phyloP scores from a whole-genome alignment of 1,139 yeast species.

The Candida dubliniensis region DNA sequence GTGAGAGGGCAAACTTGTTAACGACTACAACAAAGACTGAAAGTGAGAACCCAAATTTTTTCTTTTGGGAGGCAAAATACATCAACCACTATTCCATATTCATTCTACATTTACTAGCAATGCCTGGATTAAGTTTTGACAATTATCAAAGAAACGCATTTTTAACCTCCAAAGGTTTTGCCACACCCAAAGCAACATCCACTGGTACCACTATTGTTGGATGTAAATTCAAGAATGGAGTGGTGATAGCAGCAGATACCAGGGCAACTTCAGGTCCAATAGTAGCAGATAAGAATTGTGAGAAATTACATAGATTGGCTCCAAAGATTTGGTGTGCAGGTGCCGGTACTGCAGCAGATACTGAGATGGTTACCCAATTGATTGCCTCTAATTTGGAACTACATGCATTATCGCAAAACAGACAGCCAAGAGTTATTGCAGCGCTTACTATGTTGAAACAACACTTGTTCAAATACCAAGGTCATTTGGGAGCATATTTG shows the following conservation, averaged over 20 bases:
- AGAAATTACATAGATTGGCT: constrained; percentile 86
- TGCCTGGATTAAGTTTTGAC: constrained; percentile 93
- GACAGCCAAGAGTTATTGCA: constrained; percentile 91
- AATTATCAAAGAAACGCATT: constrained; percentile 85
- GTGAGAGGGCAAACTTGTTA: too few relatives aligned
- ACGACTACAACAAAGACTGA: too few relatives aligned
- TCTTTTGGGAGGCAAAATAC: not conserved
- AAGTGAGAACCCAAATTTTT: too few relatives aligned
- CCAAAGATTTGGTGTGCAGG: constrained; percentile 99
- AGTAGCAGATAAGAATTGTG: constrained; percentile 98
- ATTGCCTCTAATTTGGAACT: constrained; percentile 88
- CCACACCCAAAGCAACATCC: constrained; percentile 85
- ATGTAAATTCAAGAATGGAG: constrained; percentile 88
- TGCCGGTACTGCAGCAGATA: constrained; percentile 99
- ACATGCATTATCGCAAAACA: constrained; percentile 77
- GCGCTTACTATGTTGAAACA: constrained; percentile 92
- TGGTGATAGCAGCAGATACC: constrained; percentile 97
- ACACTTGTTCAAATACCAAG: constrained; percentile 94
- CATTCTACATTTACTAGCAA: constrained; percentile 22
- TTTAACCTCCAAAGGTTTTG: constrained; percentile 69
- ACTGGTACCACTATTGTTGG: constrained; percentile 99
- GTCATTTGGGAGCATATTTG: constrained; percentile 93
- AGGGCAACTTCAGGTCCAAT: constrained; percentile 95
- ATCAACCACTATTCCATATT: not conserved
- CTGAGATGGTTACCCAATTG: constrained; percentile 93